phyloP scores from a whole-genome alignment of 768 basidiomycete species.

The Nidularia pulvinata region DNA sequence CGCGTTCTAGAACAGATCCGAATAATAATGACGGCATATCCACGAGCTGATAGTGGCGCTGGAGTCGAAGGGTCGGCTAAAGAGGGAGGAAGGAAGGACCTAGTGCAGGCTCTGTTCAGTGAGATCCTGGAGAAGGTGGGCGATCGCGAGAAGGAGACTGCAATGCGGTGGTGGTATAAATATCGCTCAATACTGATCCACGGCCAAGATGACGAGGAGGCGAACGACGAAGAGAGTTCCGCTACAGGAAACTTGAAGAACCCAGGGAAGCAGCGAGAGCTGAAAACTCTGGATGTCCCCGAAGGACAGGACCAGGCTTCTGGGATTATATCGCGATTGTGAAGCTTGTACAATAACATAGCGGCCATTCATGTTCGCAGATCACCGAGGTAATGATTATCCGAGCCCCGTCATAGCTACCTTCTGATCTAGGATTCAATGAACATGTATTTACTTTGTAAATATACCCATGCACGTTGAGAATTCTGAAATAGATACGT shows the following conservation, averaged over 20 bases:
- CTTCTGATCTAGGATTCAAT: no score
- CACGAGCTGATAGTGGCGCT: constrained; percentile 16
- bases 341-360: background rate
- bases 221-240: background rate
- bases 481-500: no score
- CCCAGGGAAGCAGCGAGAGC: background rate
- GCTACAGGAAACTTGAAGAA: background rate
- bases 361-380: no score
- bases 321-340: background rate
- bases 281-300: background rate
- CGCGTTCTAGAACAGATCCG: constrained; percentile 51
- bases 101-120: constrained; percentile 57
- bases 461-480: no score
- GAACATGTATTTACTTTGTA: no score
- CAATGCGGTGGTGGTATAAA: constrained; percentile 75
- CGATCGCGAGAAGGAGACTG: constrained; percentile 68
- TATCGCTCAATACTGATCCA: background rate
- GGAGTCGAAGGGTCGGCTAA: constrained; percentile 2
- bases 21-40: constrained; percentile 22
- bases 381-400: no score
- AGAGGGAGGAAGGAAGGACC: constrained; percentile 31
- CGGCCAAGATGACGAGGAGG: background rate
- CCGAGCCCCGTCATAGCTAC: no score
- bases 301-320: background rate
- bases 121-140: constrained; percentile 67